Percentiles rank a stretch among this genome's conserved stretches.
Conservation (phyloP, 78 protist genomes). For the Dictyostelium purpureum region DNA sequence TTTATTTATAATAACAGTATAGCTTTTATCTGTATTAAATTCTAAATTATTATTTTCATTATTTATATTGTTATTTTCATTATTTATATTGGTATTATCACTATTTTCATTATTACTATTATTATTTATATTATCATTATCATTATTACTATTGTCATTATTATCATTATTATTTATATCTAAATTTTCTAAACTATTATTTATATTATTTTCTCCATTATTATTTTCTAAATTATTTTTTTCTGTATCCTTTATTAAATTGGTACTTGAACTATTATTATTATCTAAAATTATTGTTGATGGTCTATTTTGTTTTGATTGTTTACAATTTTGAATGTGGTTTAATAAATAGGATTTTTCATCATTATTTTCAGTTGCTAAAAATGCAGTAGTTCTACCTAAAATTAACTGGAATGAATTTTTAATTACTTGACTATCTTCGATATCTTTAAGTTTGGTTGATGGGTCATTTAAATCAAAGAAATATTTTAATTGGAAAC, state of each 20-base stretch:
- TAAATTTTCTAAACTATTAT: neutral
- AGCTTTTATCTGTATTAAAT: neutral
- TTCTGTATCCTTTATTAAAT: too few relatives aligned
- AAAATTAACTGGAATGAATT: conserved; percentile 41
- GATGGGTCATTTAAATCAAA: neutral
- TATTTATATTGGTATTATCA: too few relatives aligned
- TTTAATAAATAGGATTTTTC: conserved; percentile 6
- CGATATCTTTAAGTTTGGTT: conserved; percentile 41
- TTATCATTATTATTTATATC: neutral
- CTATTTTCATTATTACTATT: neutral
- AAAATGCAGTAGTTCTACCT: conserved; percentile 11
- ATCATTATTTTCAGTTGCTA: conserved; percentile 2
- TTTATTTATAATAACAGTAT: conserved; percentile 23
- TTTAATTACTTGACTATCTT: conserved; percentile 48
- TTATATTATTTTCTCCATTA: neutral
- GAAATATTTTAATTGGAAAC: conserved; percentile 44
- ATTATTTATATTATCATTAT: neutral
- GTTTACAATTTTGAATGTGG: conserved; percentile 5
- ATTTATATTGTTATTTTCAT: neutral
- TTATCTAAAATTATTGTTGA: neutral
- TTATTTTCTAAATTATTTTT: too few relatives aligned
- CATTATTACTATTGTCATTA: neutral
- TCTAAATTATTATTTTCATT: too few relatives aligned
- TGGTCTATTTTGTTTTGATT: neutral
- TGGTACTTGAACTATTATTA: neutral